These are phyloP conservation scores for Hypoxylon sp. DNA, from an alignment of 2,329 filamentous ascomycete species.

Conservation along the genomic window DNA sequence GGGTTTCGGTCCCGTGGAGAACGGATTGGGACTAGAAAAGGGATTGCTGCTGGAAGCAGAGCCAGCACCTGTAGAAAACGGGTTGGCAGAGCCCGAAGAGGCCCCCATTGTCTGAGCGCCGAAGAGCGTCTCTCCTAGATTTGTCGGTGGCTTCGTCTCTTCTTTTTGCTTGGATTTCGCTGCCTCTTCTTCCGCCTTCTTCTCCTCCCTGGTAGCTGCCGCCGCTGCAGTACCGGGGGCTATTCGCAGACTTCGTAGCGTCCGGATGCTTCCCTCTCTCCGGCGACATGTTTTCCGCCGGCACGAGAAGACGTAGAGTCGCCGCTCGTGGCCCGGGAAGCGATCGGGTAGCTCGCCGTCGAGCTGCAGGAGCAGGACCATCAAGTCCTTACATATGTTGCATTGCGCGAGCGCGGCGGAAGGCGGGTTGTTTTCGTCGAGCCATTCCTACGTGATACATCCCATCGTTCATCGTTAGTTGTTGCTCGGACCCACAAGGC, in stretches of 20 bases:
- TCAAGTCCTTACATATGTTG: conserved; percentile 84
- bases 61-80: conserved; percentile 66
- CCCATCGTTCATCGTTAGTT: no score
- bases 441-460: conserved; percentile 75
- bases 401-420: conserved; percentile 84
- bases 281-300: conserved; percentile 81
- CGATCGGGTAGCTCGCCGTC: conserved; percentile 89
- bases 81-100: conserved; percentile 60
- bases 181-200: conserved; percentile 53
- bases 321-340: conserved; percentile 87
- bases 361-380: conserved; percentile 88
- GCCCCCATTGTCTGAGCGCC: conserved; percentile 66
- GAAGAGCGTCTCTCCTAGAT: conserved; percentile 76
- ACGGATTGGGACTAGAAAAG: conserved; percentile 68
- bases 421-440: conserved; percentile 76
- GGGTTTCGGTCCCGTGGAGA: conserved; percentile 45
- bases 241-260: conserved; percentile 74
- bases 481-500: no score
- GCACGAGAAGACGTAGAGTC: conserved; percentile 89
- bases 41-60: conserved; percentile 63
- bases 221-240: conserved; percentile 45
- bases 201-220: conserved; percentile 52
- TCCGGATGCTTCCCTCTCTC: conserved; percentile 84
- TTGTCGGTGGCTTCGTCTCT: conserved; percentile 53
- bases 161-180: conserved; percentile 46